Evolutionary conservation across 495 filamentous ascomycete genomes (phyloP).

Genomic region (Cercophora scortea): DNA sequence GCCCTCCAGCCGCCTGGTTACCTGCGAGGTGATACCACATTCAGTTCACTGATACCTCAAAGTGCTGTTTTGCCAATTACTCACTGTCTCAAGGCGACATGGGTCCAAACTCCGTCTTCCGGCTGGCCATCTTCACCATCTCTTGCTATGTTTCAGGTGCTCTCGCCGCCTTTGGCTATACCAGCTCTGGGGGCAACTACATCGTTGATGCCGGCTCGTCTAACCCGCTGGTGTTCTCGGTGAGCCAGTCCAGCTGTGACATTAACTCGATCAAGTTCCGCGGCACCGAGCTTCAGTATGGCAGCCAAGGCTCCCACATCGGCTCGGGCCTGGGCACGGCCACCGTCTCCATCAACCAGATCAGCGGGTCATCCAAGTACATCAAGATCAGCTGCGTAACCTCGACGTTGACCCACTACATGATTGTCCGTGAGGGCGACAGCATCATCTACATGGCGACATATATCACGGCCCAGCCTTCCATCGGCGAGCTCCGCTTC

Average conservation of each 20-base stretch:
- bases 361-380: slow-evolving; percentile 32
- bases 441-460: slow-evolving; percentile 57
- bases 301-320: slow-evolving; percentile 45
- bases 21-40: too few relatives aligned
- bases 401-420: slow-evolving; percentile 54
- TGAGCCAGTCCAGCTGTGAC: slow-evolving; percentile 50
- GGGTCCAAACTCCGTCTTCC: slow-evolving; percentile 12
- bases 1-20: too few relatives aligned
- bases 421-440: slow-evolving; percentile 51
- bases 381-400: slow-evolving; percentile 57
- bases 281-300: slow-evolving; percentile 50
- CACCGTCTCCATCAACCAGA: slow-evolving; percentile 44
- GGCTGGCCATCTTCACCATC: slow-evolving; percentile 15
- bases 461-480: slow-evolving; percentile 52
- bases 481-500: slow-evolving; percentile 55
- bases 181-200: slow-evolving; percentile 35
- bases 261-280: slow-evolving; percentile 56
- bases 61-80: too few relatives aligned
- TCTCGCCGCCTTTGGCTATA: slow-evolving; percentile 34
- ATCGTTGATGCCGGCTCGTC: slow-evolving; percentile 47
- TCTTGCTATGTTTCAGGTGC: slow-evolving; percentile 27
- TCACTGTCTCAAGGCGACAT: slow-evolving; percentile 5
- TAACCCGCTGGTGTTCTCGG: slow-evolving; percentile 49
- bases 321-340: slow-evolving; percentile 53
- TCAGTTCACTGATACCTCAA: too few relatives aligned